Base-by-base conservation (phyloP, 2,329 filamentous ascomycete genomes). In the Cladosporium sp. region DNA sequence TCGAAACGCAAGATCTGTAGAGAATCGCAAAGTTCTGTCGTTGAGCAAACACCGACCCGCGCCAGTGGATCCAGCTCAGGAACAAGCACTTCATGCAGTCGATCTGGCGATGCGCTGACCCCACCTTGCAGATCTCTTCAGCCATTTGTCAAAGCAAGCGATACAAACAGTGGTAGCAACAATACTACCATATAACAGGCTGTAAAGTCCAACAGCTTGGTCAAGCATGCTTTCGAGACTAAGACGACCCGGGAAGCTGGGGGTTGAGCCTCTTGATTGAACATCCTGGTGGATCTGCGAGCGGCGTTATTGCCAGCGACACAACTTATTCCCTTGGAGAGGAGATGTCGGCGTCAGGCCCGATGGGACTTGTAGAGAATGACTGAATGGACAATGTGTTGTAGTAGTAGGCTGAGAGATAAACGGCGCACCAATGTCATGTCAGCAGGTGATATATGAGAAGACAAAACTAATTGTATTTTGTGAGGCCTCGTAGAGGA, bases 81-180 rank as follows among this genome's bases (percentile, higher is more conserved):
- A 43, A 54, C 51, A 42, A 54, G 51, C 22, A 43, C 17, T 22
- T 20, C 37, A 40, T 42, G 37, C 25, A 42, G 20, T 7, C 22
- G 38, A 54, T 54, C 51, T 34, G 37, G 38, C 51, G 51, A 54
- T 54, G 22, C 3, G 15, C 43, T 30, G 6, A 22, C 25, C 51
- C 38, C 38, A 38, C 51, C 30, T 5, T 43, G 51, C 51, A 54
- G 51, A 43, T 54, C 51, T 36, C 39, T n/a, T 36, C 17, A 50
- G 12, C 19, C 22, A 54, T 54, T 54, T 54, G 51, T 54, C 51
- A 54, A 12, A 40, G 12, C 4, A 22, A 37, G 22, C 14, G 25
- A 40, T 6, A 20, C 6, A 19, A n/a, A 25, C 22, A 43, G 40
- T 19, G 9, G 39, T 42, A 42, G 38, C 12, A 22, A 22, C 15